These are phyloP conservation scores for Mucor circinelloides DNA, from an alignment of 371 early-diverging fungal species.

Conservation along the genomic window DNA sequence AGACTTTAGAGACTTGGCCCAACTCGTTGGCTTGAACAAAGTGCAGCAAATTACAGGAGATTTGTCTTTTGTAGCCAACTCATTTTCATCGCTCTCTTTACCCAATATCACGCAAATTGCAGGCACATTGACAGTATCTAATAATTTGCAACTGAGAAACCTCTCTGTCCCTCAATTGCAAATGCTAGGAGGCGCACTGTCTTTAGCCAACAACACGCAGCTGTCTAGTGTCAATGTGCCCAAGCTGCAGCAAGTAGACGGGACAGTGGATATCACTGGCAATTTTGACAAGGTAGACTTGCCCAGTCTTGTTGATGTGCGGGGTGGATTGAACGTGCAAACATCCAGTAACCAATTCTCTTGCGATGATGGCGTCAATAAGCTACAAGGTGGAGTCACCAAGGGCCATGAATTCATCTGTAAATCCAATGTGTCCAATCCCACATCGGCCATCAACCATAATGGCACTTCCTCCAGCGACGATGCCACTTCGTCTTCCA, in stretches of 20 bases:
- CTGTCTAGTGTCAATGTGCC: constrained; percentile 36
- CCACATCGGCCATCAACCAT: constrained; percentile 30
- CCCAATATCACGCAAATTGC: constrained; percentile 39
- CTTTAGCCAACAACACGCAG: constrained; percentile 48
- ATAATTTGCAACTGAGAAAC: constrained; percentile 44
- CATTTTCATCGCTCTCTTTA: constrained; percentile 32
- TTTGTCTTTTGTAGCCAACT: constrained; percentile 51
- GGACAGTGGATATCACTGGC: constrained; percentile 55
- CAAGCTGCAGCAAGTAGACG: constrained; percentile 49
- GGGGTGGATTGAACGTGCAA: constrained; percentile 48
- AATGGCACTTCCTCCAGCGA: background rate
- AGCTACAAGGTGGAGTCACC: constrained; percentile 40
- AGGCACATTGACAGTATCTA: constrained; percentile 52
- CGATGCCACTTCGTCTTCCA: background rate
- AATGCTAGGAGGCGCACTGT: constrained; percentile 53
- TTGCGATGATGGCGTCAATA: constrained; percentile 35
- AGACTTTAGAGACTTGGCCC: constrained; percentile 43
- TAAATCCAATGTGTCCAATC: constrained; percentile 35
- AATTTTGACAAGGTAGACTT: constrained; percentile 44
- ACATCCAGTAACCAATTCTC: constrained; percentile 39
- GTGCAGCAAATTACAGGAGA: constrained; percentile 44
- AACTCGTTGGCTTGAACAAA: constrained; percentile 28
- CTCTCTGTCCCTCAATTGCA: constrained; percentile 45
- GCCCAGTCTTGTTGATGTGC: constrained; percentile 43
- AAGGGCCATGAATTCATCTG: constrained; percentile 46